Percentiles rank a stretch among this genome's conserved stretches.
Evolutionary conservation across 2,329 filamentous ascomycete genomes (phyloP).

Genomic region (Diaporthe caulivora): DNA sequence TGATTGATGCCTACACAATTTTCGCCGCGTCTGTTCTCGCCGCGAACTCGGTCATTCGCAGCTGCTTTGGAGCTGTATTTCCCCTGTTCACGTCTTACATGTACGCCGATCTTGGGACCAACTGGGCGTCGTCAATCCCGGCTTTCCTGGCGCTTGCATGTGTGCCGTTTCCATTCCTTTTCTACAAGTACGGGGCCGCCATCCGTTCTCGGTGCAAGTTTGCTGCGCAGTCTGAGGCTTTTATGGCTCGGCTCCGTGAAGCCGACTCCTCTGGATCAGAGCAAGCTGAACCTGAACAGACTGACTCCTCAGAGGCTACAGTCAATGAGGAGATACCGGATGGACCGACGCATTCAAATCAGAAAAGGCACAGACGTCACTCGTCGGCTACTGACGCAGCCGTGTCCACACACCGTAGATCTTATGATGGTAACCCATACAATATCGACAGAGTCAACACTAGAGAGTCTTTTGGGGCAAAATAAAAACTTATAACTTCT

Average conservation of each 20-base stretch:
- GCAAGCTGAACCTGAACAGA: not conserved
- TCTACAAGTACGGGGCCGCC: conserved; percentile 67
- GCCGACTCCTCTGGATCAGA: not conserved
- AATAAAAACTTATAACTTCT: not conserved
- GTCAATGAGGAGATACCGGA: not conserved
- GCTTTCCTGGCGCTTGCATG: conserved; percentile 75
- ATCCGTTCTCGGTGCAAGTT: conserved; percentile 68
- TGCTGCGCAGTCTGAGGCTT: conserved; percentile 55
- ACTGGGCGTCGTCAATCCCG: conserved; percentile 81
- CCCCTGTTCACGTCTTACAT: conserved; percentile 77
- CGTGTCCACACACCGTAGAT: not conserved
- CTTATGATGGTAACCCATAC: conserved; percentile 34
- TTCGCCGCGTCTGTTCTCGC: conserved; percentile 82
- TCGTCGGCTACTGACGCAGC: not conserved
- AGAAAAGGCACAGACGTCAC: not conserved
- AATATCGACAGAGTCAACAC: conserved; percentile 38
- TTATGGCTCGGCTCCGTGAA: conserved; percentile 6
- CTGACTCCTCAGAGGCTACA: not conserved
- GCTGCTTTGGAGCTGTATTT: conserved; percentile 78
- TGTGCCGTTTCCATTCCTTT: conserved; percentile 69
- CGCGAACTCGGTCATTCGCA: conserved; percentile 78
- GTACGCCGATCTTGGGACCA: conserved; percentile 73
- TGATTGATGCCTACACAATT: conserved; percentile 79
- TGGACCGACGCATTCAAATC: not conserved
- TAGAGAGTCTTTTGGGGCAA: conserved; percentile 18